Base-by-base conservation (phyloP, 2,329 filamentous ascomycete species). In the Fusarium sp. region DNA sequence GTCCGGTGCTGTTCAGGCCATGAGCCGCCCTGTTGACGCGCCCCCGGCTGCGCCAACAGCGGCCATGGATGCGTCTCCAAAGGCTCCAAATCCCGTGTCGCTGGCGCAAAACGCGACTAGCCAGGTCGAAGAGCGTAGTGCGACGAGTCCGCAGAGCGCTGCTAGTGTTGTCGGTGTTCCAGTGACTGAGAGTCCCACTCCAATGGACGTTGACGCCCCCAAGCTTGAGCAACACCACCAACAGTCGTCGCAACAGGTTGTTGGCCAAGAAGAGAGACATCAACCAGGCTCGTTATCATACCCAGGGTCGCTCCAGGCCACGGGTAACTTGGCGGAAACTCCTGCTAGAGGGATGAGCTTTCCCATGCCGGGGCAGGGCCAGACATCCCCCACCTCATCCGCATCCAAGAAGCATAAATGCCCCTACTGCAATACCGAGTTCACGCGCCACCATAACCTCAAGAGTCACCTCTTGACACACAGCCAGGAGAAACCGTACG, bases 381-480 rank as follows among this genome's bases (percentile, higher is more conserved):
- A 75, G 78, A 83, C 69, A 62, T 84, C 74, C 73, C 83, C 93
- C 6, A 90, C 91, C 0, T 90, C 90, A 25, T 80, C 81, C 2
- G 74, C 74, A 14, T 86, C 87, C 57, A 97, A 97, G 82, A 95
- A 96, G 76, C 95, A 99, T 82, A 97, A 96, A 79, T 99, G 96
- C 77, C 95, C 93, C 0, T 97, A 97, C 79, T 99, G 96, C 84
- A 89, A 93, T 38, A 97, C 96, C 5, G 96, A 97, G 76, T 99
- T 99, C 74, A 99, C 96, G 27, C 89, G 96, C 46, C 96, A 98
- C 77, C 96, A 98, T 78, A 98, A 99, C 76, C 87, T 98, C 27
- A 99, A 98, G 82, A 97, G 93, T 73, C 96, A 99, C 81, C 86
- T 99, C 62, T 87, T 99, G 77, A 98, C 96, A 0, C 96, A 98